These are phyloP conservation scores for Geranomyces michiganensis DNA, from an alignment of 192 early-diverging fungal species.

Conservation along the genomic window DNA sequence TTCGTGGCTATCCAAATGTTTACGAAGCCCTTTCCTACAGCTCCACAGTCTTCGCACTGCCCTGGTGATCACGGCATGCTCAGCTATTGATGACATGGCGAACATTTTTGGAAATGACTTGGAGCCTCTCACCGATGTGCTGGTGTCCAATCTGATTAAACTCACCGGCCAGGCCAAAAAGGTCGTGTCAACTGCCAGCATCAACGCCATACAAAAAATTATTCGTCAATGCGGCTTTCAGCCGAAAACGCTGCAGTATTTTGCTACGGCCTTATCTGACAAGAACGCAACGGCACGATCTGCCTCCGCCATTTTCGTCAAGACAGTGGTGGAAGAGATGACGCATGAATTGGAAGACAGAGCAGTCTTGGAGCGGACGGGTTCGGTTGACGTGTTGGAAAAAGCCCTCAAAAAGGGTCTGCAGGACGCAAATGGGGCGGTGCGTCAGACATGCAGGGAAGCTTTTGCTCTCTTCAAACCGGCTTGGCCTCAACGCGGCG, in stretches of 20 bases:
- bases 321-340: slow-evolving; percentile 28
- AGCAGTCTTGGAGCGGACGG: slow-evolving; percentile 7
- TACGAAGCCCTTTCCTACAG: slow-evolving; percentile 16
- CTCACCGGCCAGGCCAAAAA: slow-evolving; percentile 40
- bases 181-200: slow-evolving; percentile 35
- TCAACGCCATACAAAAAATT: slow-evolving; percentile 27
- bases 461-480: slow-evolving; percentile 25
- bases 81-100: slow-evolving; percentile 17
- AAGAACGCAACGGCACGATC: slow-evolving; percentile 37
- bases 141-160: slow-evolving; percentile 34
- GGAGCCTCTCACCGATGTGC: slow-evolving; percentile 31
- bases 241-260: slow-evolving; percentile 27
- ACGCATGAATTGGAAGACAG: neutral
- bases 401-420: slow-evolving; percentile 42
- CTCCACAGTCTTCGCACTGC: slow-evolving; percentile 42
- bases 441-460: slow-evolving; percentile 38
- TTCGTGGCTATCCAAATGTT: neutral
- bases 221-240: slow-evolving; percentile 29
- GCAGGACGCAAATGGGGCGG: slow-evolving; percentile 38
- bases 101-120: slow-evolving; percentile 1
- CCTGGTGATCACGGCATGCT: slow-evolving; percentile 37
- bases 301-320: slow-evolving; percentile 21
- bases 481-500: slow-evolving; percentile 14
- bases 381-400: slow-evolving; percentile 34
- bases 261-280: slow-evolving; percentile 26